Evolutionary conservation across 768 basidiomycete species (phyloP).

Genomic region (Russula lepida): DNA sequence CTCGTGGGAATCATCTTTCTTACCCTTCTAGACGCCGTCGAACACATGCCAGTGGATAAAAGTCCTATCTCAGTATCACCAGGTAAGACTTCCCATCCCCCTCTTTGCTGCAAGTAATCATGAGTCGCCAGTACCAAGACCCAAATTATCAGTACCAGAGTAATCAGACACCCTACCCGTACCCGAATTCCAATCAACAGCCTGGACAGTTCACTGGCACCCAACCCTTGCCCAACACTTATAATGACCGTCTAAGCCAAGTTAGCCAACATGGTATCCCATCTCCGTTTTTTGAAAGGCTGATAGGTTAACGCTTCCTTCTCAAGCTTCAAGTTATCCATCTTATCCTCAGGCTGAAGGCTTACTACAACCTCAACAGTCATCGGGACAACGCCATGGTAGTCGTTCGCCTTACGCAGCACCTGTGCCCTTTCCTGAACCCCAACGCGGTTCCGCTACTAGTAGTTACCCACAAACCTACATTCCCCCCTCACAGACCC

Average conservation of each 20-base stretch:
- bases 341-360: background rate
- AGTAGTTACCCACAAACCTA: background rate
- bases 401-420: background rate
- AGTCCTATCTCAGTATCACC: background rate
- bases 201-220: background rate
- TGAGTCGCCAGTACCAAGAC: background rate
- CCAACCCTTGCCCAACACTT: background rate
- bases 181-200: background rate
- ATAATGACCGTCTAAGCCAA: background rate
- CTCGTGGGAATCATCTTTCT: background rate
- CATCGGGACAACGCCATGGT: background rate
- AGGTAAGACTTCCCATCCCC: background rate
- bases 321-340: background rate
- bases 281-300: background rate
- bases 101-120: background rate
- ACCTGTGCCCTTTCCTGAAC: background rate
- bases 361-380: background rate
- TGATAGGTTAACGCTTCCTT: background rate
- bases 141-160: background rate
- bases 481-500: background rate
- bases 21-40: background rate
- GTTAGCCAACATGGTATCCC: background rate
- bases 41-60: conserved; percentile 2
- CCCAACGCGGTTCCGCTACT: background rate
- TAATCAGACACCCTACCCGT: background rate